Percentiles rank a stretch among this genome's conserved stretches.
phyloP scores from a whole-genome alignment of 192 early-diverging fungal genomes.

The Glomus cerebriforme region DNA sequence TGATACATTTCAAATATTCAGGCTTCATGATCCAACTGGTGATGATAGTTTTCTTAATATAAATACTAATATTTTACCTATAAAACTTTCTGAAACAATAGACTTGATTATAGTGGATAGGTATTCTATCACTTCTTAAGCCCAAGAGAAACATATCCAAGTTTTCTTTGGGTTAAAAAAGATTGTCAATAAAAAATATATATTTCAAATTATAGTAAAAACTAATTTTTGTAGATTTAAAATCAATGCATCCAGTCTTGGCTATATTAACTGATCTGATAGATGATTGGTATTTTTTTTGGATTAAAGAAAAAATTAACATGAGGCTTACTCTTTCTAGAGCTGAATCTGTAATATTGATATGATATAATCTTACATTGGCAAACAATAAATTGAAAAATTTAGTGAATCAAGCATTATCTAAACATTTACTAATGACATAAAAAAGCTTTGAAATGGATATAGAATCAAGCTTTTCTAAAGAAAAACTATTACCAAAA shows the following conservation, averaged over 20 bases:
- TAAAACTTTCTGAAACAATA: not conserved
- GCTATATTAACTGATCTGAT: not conserved
- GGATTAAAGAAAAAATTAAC: not conserved
- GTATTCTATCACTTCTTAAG: not conserved
- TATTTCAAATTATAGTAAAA: not conserved
- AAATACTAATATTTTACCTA: slow-evolving; percentile 2
- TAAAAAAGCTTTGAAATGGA: too few relatives aligned
- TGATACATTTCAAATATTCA: not conserved
- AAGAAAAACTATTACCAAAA: not conserved
- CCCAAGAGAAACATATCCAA: slow-evolving; percentile 1
- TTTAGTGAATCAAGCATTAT: not conserved
- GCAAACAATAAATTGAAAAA: not conserved
- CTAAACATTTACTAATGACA: too few relatives aligned
- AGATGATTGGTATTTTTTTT: not conserved
- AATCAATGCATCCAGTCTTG: not conserved
- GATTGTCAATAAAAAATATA: not conserved
- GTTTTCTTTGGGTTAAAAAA: not conserved
- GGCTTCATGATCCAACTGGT: slow-evolving; percentile 1
- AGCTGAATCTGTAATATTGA: not conserved
- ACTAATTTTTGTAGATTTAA: not conserved
- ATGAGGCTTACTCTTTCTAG: not conserved
- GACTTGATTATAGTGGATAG: not conserved
- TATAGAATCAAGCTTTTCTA: too few relatives aligned
- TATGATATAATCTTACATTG: not conserved
- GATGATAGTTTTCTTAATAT: not conserved